Conservation (phyloP, 2,329 filamentous ascomycete species). For the Exutisphaerella laricina region DNA sequence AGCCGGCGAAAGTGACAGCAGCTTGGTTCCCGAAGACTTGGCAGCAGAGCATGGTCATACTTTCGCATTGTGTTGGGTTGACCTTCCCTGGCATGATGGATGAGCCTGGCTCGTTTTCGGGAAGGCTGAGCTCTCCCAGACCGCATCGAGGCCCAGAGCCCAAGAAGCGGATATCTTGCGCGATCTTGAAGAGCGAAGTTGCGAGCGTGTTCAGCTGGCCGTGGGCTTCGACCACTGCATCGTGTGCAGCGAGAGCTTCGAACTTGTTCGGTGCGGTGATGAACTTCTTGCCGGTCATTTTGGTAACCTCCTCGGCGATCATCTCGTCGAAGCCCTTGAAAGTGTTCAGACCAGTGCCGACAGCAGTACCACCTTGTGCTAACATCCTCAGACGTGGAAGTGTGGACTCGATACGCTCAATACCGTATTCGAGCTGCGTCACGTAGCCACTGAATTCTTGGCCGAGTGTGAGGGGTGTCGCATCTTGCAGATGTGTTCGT, state of each 20-base stretch:
- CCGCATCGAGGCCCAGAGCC: slow-evolving; percentile 94
- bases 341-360: slow-evolving; percentile 96
- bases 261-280: slow-evolving; percentile 99
- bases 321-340: slow-evolving; percentile 93
- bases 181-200: slow-evolving; percentile 90
- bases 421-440: slow-evolving; percentile 84
- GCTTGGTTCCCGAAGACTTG: slow-evolving; percentile 98
- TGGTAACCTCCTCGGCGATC: slow-evolving; percentile 83
- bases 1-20: slow-evolving; percentile 86
- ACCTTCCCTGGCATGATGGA: slow-evolving; percentile 99
- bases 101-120: slow-evolving; percentile 96
- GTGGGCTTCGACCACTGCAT: slow-evolving; percentile 89
- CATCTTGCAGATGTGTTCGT: slow-evolving; percentile 94
- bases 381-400: slow-evolving; percentile 81
- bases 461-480: slow-evolving; percentile 87
- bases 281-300: slow-evolving; percentile 90
- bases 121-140: slow-evolving; percentile 84
- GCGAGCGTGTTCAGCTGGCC: slow-evolving; percentile 92
- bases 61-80: slow-evolving; percentile 97
- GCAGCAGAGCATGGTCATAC: slow-evolving; percentile 92
- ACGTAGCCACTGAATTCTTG: slow-evolving; percentile 99
- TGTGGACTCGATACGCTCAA: slow-evolving; percentile 75
- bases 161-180: slow-evolving; percentile 95
- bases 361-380: slow-evolving; percentile 92
- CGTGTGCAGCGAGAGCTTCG: slow-evolving; percentile 90